These are phyloP conservation scores for Rhododendron ferrugineum DNA, from an alignment of 148 eudicot genomes.

Conservation along the genomic window DNA sequence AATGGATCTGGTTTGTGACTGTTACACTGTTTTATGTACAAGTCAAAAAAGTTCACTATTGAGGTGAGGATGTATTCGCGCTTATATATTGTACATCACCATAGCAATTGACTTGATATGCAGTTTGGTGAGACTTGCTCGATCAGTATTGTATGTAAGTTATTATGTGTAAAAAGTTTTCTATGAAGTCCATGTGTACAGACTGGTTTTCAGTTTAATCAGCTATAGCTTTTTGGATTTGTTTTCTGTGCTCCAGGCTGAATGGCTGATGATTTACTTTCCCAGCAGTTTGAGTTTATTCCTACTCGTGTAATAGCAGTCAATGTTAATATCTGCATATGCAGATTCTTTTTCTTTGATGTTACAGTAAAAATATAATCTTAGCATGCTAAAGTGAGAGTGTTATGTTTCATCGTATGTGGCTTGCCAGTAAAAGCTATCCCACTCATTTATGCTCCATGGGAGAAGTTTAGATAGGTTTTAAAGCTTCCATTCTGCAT, in stretches of 20 bases:
- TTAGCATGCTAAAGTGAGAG: neutral
- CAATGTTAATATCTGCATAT: neutral
- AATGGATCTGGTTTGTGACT: neutral
- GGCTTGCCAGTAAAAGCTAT: neutral
- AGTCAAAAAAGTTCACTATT: neutral
- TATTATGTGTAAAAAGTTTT: neutral
- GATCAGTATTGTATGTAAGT: neutral
- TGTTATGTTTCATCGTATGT: neutral
- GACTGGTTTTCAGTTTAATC: neutral
- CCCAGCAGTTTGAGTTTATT: neutral
- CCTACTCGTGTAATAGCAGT: neutral
- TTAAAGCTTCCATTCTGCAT: neutral
- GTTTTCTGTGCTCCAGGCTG: neutral
- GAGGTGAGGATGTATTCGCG: neutral
- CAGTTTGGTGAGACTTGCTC: slow-evolving; percentile 1
- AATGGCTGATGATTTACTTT: neutral
- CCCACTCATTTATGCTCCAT: neutral
- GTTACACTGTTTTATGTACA: neutral
- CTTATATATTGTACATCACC: neutral
- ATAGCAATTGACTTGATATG: neutral
- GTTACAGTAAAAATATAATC: neutral
- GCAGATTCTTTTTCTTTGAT: neutral
- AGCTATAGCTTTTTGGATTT: neutral
- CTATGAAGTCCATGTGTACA: neutral
- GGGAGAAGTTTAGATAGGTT: neutral